A percentile compares a stretch with the other conserved stretches of the same genome.
Conservation (phyloP, 441 rosid species). For the Populus trichocarpa region DNA sequence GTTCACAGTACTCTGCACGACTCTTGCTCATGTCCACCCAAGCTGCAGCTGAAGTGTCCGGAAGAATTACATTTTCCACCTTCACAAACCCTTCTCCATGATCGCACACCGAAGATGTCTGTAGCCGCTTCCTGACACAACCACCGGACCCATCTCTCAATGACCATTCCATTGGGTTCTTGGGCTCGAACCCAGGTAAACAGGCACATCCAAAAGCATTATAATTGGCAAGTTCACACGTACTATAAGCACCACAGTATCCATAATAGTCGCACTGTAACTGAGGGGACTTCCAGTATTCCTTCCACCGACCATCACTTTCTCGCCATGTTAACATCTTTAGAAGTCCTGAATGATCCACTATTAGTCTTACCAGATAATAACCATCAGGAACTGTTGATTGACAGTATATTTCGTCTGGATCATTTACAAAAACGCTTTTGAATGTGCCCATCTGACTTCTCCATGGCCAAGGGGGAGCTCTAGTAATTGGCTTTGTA, state of each 20-base stretch:
- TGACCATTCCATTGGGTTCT: background rate
- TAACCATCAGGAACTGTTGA: slow-evolving; percentile 4
- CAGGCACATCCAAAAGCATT: slow-evolving; percentile 26
- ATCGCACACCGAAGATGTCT: slow-evolving; percentile 11
- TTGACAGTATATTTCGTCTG: slow-evolving; percentile 12
- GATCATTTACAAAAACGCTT: slow-evolving; percentile 10
- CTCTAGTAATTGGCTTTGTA: background rate
- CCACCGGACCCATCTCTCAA: slow-evolving; percentile 19
- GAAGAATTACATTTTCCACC: slow-evolving; percentile 18
- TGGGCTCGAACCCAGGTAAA: slow-evolving; percentile 28
- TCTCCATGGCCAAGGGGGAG: slow-evolving; percentile 18
- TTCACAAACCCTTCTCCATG: slow-evolving; percentile 27
- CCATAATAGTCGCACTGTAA: slow-evolving; percentile 26
- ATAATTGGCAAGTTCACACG: background rate
- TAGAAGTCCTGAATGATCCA: slow-evolving; percentile 5
- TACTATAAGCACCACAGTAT: slow-evolving; percentile 33
- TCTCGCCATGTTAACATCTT: slow-evolving; percentile 20
- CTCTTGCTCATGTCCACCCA: slow-evolving; percentile 8
- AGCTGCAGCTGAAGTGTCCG: slow-evolving; percentile 20
- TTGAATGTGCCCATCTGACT: background rate
- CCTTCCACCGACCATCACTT: slow-evolving; percentile 18
- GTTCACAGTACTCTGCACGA: slow-evolving; percentile 14
- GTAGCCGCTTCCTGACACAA: slow-evolving; percentile 20
- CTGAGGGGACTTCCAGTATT: slow-evolving; percentile 1
- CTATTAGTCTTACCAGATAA: background rate